phyloP scores from a whole-genome alignment of 192 early-diverging fungal species.

The Backusella westeae region DNA sequence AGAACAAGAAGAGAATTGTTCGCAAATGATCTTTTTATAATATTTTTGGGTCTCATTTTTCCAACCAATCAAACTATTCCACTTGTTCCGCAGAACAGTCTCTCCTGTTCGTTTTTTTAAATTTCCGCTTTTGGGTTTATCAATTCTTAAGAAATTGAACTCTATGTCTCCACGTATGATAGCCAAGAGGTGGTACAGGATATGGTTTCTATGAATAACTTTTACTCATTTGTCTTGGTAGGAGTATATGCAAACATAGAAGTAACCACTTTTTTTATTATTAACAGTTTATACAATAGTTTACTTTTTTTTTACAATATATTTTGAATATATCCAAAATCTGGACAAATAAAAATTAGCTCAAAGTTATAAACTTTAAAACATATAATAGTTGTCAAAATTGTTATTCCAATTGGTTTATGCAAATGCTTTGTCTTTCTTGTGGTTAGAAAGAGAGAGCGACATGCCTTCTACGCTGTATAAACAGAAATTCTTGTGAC shows the following conservation, averaged over 20 bases:
- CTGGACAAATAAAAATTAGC: not conserved
- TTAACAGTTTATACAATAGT: not conserved
- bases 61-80: slow-evolving; percentile 13
- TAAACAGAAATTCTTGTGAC: not conserved
- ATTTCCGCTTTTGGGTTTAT: slow-evolving; percentile 3
- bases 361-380: not conserved
- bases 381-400: not conserved
- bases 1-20: slow-evolving; percentile 2
- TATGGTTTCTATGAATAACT: not conserved
- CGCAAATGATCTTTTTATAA: not conserved
- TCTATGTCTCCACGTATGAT: not conserved
- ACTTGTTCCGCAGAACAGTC: slow-evolving; percentile 7
- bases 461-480: not conserved
- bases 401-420: not conserved
- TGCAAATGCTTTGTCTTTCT: not conserved
- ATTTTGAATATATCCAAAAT: not conserved
- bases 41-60: not conserved
- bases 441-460: not conserved
- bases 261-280: not conserved
- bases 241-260: not conserved
- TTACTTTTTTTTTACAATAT: not conserved
- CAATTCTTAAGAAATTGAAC: not conserved
- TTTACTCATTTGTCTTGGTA: not conserved
- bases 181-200: not conserved
- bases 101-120: slow-evolving; percentile 3